These are phyloP conservation scores for Eucalyptus marginata DNA, from an alignment of 345 rosid species.

Conservation along the genomic window DNA sequence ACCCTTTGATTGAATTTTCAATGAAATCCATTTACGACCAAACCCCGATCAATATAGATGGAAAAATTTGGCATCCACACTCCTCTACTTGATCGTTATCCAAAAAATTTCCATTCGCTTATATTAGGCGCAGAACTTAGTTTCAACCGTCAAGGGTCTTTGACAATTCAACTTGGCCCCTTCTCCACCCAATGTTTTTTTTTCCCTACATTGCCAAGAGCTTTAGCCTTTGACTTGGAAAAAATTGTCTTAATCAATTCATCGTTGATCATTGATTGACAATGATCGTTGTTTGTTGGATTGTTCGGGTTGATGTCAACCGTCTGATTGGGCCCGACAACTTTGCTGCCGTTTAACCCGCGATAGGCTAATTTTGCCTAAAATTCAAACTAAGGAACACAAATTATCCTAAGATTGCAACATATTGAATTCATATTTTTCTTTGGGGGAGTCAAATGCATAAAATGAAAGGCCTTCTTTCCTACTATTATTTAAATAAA, in stretches of 20 bases:
- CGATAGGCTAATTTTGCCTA: not conserved
- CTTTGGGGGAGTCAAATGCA: not conserved
- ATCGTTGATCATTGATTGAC: not conserved
- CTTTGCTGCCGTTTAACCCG: not conserved
- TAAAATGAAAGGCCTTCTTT: not conserved
- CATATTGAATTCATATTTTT: not conserved
- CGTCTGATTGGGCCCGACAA: not conserved
- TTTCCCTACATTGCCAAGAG: not conserved
- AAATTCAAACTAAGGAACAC: not conserved
- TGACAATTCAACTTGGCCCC: not conserved
- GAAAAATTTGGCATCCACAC: not conserved
- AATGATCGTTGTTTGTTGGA: not conserved
- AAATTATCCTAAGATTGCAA: not conserved
- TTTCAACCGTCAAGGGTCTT: not conserved
- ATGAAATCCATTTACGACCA: not conserved
- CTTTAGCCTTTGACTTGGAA: not conserved
- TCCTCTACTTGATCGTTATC: not conserved
- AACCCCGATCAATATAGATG: not conserved
- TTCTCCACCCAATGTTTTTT: not conserved
- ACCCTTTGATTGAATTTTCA: not conserved
- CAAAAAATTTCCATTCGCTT: not conserved
- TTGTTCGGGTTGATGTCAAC: not conserved
- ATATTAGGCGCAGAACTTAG: not conserved
- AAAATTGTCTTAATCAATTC: not conserved
- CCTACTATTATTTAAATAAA: not conserved